Conservation (phyloP, 208 protist species). For the Leptomonas seymouri region DNA sequence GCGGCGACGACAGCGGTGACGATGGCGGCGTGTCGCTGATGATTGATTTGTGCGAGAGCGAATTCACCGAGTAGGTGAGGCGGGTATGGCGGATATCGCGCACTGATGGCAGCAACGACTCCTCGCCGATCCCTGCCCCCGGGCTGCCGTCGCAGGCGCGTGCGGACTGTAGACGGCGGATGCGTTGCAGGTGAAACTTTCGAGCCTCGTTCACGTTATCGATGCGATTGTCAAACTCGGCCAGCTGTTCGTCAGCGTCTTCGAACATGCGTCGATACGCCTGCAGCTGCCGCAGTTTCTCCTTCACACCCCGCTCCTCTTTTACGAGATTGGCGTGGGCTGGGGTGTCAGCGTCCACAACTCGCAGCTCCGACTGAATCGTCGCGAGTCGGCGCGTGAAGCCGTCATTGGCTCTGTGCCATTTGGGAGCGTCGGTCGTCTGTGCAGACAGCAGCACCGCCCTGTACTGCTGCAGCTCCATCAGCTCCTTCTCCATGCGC, state of each 20-base stretch:
- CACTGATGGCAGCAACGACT: too few relatives aligned
- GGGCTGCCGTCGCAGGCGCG: neutral
- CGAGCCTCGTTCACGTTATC: constrained; percentile 73
- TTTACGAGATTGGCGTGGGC: constrained; percentile 17
- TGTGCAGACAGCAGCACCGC: constrained; percentile 34
- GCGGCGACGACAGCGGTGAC: neutral
- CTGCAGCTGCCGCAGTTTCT: constrained; percentile 53
- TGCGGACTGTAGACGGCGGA: constrained; percentile 44
- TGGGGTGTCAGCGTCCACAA: constrained; percentile 1
- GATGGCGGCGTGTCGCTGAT: neutral
- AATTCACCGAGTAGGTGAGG: constrained; percentile 2
- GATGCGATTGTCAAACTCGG: constrained; percentile 71
- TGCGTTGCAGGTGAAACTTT: constrained; percentile 61
- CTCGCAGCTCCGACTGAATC: constrained; percentile 34
- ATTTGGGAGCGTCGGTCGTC: constrained; percentile 44
- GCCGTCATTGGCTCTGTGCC: constrained; percentile 44
- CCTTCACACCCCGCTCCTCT: constrained; percentile 36
- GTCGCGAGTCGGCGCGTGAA: constrained; percentile 46
- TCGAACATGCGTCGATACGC: constrained; percentile 48
- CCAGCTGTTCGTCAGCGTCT: constrained; percentile 55
- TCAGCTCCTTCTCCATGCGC: constrained; percentile 62
- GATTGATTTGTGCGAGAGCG: constrained; percentile 1
- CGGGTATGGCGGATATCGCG: constrained; percentile 22
- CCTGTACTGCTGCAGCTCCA: constrained; percentile 52
- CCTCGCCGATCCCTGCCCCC: too few relatives aligned